phyloP scores from a whole-genome alignment of 805 yeast genomes.

The Candida tallmaniae region DNA sequence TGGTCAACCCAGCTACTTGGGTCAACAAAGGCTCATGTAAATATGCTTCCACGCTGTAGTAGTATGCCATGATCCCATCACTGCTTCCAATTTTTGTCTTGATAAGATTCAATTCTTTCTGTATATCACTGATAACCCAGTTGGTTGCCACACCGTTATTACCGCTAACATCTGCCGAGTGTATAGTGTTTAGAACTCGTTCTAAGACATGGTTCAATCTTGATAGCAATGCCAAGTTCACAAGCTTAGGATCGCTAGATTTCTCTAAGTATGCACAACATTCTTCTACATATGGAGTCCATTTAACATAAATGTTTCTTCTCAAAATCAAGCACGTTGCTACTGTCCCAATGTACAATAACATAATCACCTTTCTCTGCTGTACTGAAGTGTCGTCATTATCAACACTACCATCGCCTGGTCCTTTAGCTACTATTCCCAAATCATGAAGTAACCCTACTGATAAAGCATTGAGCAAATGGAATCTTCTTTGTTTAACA shows the following conservation, averaged over 20 bases:
- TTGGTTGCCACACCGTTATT: conserved; percentile 24
- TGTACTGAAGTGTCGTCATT: conserved; percentile 25
- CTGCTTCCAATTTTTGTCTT: conserved; percentile 33
- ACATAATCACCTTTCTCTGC: conserved; percentile 48
- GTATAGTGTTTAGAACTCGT: conserved; percentile 49
- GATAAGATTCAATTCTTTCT: conserved; percentile 39
- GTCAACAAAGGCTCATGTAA: conserved; percentile 52
- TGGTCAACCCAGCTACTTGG: conserved; percentile 14
- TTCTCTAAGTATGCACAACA: conserved; percentile 49
- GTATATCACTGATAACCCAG: conserved; percentile 46
- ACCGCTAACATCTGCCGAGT: conserved; percentile 25
- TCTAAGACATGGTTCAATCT: conserved; percentile 60
- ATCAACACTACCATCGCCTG: conserved; percentile 4
- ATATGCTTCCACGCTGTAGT: conserved; percentile 62
- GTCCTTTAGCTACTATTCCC: conserved; percentile 58
- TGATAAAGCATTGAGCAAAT: conserved; percentile 60
- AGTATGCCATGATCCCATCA: conserved; percentile 29
- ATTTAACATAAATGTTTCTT: conserved; percentile 55
- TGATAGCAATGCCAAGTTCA: conserved; percentile 52
- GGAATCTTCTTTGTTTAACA: conserved; percentile 74
- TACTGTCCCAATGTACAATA: conserved; percentile 58
- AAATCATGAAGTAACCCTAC: conserved; percentile 69
- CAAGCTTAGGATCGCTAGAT: conserved; percentile 26
- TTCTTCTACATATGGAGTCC: conserved; percentile 63
- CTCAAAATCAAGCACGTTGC: conserved; percentile 63